A percentile compares a stretch with the other conserved stretches of the same genome.
Conservation (phyloP, 768 basidiomycete species). For the Amanita jacksonii region DNA sequence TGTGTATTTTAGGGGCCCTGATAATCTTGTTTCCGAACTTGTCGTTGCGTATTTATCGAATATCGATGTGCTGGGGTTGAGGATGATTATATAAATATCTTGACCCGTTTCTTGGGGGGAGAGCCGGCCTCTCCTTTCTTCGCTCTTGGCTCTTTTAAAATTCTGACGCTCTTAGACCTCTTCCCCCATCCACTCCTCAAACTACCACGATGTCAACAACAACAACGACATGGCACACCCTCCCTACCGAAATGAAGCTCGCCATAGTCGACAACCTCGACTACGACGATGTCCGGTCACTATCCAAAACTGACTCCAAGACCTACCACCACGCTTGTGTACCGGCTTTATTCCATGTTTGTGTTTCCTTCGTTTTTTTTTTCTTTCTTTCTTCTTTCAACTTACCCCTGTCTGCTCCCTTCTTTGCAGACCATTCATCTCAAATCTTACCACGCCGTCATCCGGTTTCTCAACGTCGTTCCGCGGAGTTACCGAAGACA, state of each 20-base stretch:
- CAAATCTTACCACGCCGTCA: constrained; percentile 33
- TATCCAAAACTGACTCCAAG: constrained; percentile 39
- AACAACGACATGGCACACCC: constrained; percentile 34
- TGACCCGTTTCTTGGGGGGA: too few relatives aligned
- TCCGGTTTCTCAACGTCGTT: constrained; percentile 45
- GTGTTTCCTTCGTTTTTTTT: constrained; percentile 15
- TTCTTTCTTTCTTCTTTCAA: constrained; percentile 7
- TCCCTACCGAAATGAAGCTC: constrained; percentile 62
- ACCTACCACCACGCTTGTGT: constrained; percentile 49
- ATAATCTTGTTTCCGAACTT: too few relatives aligned
- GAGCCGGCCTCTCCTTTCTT: too few relatives aligned
- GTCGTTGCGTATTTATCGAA: too few relatives aligned
- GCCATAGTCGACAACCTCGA: constrained; percentile 43
- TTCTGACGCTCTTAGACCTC: too few relatives aligned
- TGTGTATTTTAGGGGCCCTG: too few relatives aligned
- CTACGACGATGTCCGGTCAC: constrained; percentile 30
- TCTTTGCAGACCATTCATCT: constrained; percentile 39
- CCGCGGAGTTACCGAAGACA: constrained; percentile 41
- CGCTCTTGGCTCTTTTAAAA: too few relatives aligned
- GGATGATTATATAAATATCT: too few relatives aligned
- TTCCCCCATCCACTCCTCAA: too few relatives aligned
- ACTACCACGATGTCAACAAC: background rate
- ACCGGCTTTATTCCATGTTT: constrained; percentile 49
- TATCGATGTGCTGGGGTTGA: too few relatives aligned
- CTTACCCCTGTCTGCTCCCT: too few relatives aligned